phyloP scores from a whole-genome alignment of 2,329 filamentous ascomycete genomes.

The Aspergillus intermedius region DNA sequence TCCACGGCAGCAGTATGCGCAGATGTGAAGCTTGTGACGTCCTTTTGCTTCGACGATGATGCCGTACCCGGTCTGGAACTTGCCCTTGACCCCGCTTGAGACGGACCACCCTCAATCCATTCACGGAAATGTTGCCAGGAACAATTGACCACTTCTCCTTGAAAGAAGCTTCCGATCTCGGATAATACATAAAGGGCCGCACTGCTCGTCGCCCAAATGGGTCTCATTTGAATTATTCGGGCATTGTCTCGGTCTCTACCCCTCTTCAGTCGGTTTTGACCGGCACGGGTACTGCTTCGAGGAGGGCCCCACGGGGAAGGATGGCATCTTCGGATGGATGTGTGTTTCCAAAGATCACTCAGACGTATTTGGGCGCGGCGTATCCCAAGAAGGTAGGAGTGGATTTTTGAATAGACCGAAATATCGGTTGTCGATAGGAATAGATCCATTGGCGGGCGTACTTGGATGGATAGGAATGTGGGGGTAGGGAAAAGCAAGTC shows the following conservation, averaged over 20 bases:
- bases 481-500: conserved; percentile 77
- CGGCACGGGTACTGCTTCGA: conserved; percentile 54
- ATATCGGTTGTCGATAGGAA: conserved; percentile 74
- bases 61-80: conserved; percentile 36
- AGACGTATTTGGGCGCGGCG: conserved; percentile 79
- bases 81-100: conserved; percentile 16
- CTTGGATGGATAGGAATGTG: conserved; percentile 61
- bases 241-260: conserved; percentile 59
- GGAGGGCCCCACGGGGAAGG: conserved; percentile 63
- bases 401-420: conserved; percentile 73
- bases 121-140: conserved; percentile 72
- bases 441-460: conserved; percentile 78
- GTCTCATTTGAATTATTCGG: conserved; percentile 64
- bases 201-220: conserved; percentile 83
- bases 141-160: conserved; percentile 77
- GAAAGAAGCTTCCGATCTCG: conserved; percentile 80
- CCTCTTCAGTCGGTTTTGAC: conserved; percentile 54
- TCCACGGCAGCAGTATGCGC: conserved; percentile 7
- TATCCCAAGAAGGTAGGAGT: conserved; percentile 79
- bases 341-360: conserved; percentile 80
- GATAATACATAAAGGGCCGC: conserved; percentile 83
- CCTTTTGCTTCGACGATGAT: conserved; percentile 19
- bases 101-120: conserved; percentile 57
- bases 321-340: conserved; percentile 67
- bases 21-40: conserved; percentile 1